Conservation (phyloP, 176 grass and related monocot genomes). For the Eremochloa ophiuroides region DNA sequence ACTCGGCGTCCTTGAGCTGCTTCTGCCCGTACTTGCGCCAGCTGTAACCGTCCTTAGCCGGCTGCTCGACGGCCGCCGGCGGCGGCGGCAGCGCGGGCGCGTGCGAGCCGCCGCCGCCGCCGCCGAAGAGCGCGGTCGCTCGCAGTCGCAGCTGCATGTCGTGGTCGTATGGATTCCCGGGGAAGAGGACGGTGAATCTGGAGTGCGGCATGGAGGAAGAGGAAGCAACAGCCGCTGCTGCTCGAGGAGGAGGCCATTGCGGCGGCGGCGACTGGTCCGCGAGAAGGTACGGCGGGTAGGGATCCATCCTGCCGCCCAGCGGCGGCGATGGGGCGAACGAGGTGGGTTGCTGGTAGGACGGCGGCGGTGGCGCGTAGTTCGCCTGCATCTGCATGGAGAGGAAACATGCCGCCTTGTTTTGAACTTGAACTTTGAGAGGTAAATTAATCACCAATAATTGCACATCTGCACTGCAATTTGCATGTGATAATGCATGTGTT, state of each 20-base stretch:
- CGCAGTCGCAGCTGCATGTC: conserved; percentile 32
- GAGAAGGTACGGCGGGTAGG: conserved; percentile 21
- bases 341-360: conserved; percentile 21
- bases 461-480: too few species aligned
- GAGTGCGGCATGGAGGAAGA: background rate
- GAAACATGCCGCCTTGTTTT: background rate
- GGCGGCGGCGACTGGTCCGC: background rate
- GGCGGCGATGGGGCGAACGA: background rate
- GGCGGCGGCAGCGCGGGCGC: background rate
- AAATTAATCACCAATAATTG: too few species aligned
- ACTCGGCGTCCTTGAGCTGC: conserved; percentile 80
- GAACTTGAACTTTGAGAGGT: too few species aligned
- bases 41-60: conserved; percentile 77
- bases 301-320: conserved; percentile 13
- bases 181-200: conserved; percentile 14
- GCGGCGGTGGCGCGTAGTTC: conserved; percentile 2
- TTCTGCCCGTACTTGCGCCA: conserved; percentile 92
- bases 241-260: conserved; percentile 28
- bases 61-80: conserved; percentile 49
- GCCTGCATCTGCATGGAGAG: conserved; percentile 27
- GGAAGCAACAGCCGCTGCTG: background rate
- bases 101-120: conserved; percentile 6
- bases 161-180: conserved; percentile 18
- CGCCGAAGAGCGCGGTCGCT: conserved; percentile 11
- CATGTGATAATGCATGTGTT: background rate